Conservation (phyloP, 176 grass and related monocot species). For the Areca catechu region DNA sequence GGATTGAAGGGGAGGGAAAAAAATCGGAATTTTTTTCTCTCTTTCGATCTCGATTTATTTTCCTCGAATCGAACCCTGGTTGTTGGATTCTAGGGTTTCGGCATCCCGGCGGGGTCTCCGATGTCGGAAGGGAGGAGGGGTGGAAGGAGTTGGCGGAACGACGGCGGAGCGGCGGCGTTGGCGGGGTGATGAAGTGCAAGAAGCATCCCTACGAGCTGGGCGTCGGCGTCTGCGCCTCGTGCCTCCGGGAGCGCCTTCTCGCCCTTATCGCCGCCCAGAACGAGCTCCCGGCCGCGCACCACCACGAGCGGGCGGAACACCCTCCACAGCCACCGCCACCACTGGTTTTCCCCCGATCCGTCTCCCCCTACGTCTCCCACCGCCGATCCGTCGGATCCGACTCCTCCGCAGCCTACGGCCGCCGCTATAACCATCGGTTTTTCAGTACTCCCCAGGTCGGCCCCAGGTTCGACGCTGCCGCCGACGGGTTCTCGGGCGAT, state of each 20-base stretch:
- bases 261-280: slow-evolving; percentile 57
- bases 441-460: too few species aligned
- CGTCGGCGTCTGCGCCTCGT: slow-evolving; percentile 83
- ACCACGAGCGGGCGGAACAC: background rate
- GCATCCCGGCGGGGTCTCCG: too few species aligned
- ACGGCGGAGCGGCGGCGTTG: background rate
- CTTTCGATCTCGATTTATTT: too few species aligned
- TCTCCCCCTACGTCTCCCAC: slow-evolving; percentile 14
- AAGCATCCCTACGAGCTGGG: slow-evolving; percentile 46
- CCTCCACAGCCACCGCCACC: slow-evolving; percentile 40
- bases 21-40: too few species aligned
- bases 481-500: background rate
- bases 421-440: background rate
- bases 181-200: slow-evolving; percentile 80
- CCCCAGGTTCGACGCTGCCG: slow-evolving; percentile 17
- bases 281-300: slow-evolving; percentile 29
- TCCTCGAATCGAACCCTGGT: too few species aligned
- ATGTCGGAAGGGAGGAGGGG: slow-evolving; percentile 7
- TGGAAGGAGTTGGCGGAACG: background rate
- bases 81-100: too few species aligned
- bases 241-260: slow-evolving; percentile 79
- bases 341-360: slow-evolving; percentile 20
- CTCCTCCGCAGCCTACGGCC: slow-evolving; percentile 18
- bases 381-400: slow-evolving; percentile 6
- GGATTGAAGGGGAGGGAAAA: too few species aligned